Evolutionary conservation across 2,329 filamentous ascomycete genomes (phyloP).

Genomic region (Beauveria australis): DNA sequence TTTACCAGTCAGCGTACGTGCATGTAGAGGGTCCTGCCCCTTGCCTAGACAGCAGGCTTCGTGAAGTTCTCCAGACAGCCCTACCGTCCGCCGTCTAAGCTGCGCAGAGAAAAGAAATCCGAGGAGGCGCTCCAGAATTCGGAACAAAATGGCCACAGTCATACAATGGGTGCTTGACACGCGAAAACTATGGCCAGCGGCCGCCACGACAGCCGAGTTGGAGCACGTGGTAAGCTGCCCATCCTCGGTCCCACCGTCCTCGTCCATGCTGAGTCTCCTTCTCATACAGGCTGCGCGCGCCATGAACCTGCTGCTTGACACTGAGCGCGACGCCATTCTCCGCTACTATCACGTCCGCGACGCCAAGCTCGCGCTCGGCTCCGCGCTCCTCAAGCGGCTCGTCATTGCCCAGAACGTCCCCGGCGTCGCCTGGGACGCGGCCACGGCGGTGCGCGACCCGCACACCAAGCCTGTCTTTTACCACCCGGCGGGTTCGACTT

Average conservation of each 20-base stretch:
- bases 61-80: not conserved
- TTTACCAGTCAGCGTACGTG: not conserved
- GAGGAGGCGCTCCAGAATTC: not conserved
- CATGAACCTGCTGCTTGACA: constrained; percentile 40
- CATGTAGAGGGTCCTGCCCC: too few species aligned
- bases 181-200: constrained; percentile 47
- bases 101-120: not conserved
- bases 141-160: constrained; percentile 20
- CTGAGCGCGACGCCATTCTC: constrained; percentile 50
- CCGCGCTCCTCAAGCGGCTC: constrained; percentile 65
- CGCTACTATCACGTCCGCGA: constrained; percentile 60
- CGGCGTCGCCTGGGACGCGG: constrained; percentile 51
- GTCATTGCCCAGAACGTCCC: constrained; percentile 50
- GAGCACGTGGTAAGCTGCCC: constrained; percentile 32
- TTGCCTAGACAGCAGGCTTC: not conserved
- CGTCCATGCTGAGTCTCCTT: not conserved
- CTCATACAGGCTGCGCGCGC: constrained; percentile 42
- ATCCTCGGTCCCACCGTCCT: not conserved
- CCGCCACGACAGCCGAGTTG: constrained; percentile 39
- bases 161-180: constrained; percentile 58
- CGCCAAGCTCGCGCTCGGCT: constrained; percentile 66
- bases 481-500: constrained; percentile 37
- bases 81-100: not conserved
- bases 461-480: constrained; percentile 46
- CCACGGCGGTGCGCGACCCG: constrained; percentile 47